phyloP scores from a whole-genome alignment of 257 asterid genomes.

The Solanum medicagineum region DNA sequence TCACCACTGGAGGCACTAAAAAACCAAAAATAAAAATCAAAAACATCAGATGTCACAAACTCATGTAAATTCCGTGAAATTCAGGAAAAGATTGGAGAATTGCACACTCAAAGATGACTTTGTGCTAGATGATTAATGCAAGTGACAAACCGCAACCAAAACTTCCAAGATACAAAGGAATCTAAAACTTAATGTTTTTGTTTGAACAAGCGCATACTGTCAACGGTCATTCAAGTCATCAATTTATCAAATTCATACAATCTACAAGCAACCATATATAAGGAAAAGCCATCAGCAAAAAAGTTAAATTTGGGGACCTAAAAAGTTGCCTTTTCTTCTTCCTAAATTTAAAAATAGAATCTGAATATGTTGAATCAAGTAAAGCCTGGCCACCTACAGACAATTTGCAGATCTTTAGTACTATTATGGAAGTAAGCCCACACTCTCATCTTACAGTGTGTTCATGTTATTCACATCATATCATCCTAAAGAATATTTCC shows the following conservation, averaged over 20 bases:
- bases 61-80: neutral
- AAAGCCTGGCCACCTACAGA: neutral
- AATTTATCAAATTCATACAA: neutral
- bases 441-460: neutral
- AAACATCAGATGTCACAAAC: neutral
- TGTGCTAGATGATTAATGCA: neutral
- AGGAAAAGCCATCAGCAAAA: neutral
- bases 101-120: neutral
- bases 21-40: neutral
- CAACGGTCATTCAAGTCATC: neutral
- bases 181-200: neutral
- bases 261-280: neutral
- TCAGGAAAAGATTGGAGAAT: neutral
- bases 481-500: neutral
- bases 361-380: neutral
- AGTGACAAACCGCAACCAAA: neutral
- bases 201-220: neutral
- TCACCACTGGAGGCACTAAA: slow-evolving; percentile 89
- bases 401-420: neutral
- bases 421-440: neutral
- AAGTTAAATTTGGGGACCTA: neutral
- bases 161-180: neutral
- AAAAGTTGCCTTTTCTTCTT: neutral
- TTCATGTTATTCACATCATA: neutral
- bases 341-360: neutral